These are phyloP conservation scores for Coemansia sp. DNA, from an alignment of 371 early-diverging fungal genomes.

Conservation along the genomic window DNA sequence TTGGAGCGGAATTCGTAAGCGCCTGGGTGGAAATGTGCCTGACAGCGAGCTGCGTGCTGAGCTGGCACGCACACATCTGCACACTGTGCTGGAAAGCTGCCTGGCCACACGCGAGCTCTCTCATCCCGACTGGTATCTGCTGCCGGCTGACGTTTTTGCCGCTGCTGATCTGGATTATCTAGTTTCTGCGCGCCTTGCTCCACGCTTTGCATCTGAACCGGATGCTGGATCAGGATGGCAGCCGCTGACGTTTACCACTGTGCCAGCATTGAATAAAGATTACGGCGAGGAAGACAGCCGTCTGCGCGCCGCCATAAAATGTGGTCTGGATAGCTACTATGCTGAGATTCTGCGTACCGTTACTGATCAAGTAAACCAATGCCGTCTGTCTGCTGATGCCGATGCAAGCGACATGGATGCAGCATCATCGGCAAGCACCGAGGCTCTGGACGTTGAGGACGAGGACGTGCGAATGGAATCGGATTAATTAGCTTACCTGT, in stretches of 20 bases:
- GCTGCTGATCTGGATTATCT: conserved; percentile 16
- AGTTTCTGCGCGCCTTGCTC: conserved; percentile 16
- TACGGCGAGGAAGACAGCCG: conserved; percentile 23
- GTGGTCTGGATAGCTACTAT: conserved; percentile 27
- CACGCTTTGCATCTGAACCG: conserved; percentile 16
- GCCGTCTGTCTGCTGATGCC: not conserved
- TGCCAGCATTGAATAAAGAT: conserved; percentile 16
- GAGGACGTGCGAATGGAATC: conserved; percentile 16
- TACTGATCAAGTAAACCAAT: conserved; percentile 6
- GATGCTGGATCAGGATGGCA: not conserved
- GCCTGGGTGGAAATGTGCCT: conserved; percentile 18
- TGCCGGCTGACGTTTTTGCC: conserved; percentile 16
- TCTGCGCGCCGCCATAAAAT: conserved; percentile 14
- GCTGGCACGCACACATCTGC: conserved; percentile 24
- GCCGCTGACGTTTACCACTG: conserved; percentile 18
- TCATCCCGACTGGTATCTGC: conserved; percentile 33
- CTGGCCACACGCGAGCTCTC: conserved; percentile 24
- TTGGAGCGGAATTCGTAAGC: conserved; percentile 25
- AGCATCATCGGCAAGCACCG: not conserved
- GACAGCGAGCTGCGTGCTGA: conserved; percentile 27
- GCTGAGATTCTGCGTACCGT: conserved; percentile 42
- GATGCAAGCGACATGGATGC: not conserved
- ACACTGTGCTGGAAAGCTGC: conserved; percentile 30
- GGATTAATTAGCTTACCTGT: not conserved
- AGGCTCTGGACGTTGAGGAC: conserved; percentile 7